A percentile compares a stretch with the other conserved stretches of the same genome.
Evolutionary conservation across 2,329 filamentous ascomycete species (phyloP).

Genomic region (Clathrospora elynae): DNA sequence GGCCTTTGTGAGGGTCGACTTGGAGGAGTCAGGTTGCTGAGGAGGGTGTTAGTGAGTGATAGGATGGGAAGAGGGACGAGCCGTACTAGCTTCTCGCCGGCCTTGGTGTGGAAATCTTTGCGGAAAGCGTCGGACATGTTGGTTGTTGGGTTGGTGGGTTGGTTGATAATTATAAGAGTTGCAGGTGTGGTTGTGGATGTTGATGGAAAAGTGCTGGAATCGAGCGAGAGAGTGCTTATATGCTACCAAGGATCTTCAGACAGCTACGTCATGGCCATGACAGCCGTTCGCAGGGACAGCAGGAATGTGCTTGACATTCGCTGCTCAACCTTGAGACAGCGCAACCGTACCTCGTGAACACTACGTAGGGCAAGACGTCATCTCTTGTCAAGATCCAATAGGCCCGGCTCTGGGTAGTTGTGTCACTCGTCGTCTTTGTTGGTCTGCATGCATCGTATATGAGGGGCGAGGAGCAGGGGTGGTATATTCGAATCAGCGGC

Average conservation of each 20-base stretch:
- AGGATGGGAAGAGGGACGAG: neutral
- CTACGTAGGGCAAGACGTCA: too few species aligned
- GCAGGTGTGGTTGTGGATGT: conserved; percentile 11
- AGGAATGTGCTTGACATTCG: too few species aligned
- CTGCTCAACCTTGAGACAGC: conserved; percentile 10
- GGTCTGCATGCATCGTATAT: too few species aligned
- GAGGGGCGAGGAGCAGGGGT: too few species aligned
- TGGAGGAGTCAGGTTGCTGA: conserved; percentile 63
- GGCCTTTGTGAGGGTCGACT: conserved; percentile 65
- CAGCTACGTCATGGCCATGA: conserved; percentile 33
- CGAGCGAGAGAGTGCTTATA: conserved; percentile 27
- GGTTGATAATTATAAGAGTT: conserved; percentile 24
- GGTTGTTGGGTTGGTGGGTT: conserved; percentile 37
- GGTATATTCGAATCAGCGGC: neutral
- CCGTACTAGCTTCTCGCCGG: conserved; percentile 54
- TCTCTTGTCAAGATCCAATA: too few species aligned
- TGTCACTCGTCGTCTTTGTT: too few species aligned
- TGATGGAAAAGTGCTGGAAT: too few species aligned
- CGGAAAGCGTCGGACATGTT: conserved; percentile 66
- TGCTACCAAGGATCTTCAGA: conserved; percentile 9
- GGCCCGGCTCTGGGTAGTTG: too few species aligned
- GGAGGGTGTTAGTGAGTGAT: neutral
- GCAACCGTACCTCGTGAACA: too few species aligned
- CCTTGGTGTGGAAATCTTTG: conserved; percentile 65
- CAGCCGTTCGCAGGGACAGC: conserved; percentile 14